Percentiles rank a stretch among this genome's conserved stretches.
phyloP scores from a whole-genome alignment of 2,329 filamentous ascomycete genomes.

The Shiraia sp. region DNA sequence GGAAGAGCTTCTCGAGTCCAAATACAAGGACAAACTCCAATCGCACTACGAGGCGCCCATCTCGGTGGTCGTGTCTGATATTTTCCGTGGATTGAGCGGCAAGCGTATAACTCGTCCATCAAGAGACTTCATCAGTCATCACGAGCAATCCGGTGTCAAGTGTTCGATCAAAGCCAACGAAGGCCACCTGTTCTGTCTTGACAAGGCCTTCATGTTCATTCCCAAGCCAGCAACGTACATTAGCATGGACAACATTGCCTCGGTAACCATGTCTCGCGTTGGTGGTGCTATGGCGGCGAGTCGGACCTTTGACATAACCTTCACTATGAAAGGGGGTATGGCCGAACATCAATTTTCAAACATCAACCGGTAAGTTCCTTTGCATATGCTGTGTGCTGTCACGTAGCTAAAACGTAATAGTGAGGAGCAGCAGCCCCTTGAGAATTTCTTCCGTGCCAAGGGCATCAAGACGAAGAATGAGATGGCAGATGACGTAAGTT shows the following conservation, averaged over 20 bases:
- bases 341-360: slow-evolving; percentile 97
- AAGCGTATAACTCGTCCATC: slow-evolving; percentile 95
- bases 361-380: slow-evolving; percentile 74
- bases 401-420: slow-evolving; percentile 45
- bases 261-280: slow-evolving; percentile 93
- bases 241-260: slow-evolving; percentile 87
- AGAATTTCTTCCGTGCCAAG: slow-evolving; percentile 96
- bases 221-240: slow-evolving; percentile 98
- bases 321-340: slow-evolving; percentile 83
- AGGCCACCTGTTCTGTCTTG: slow-evolving; percentile 93
- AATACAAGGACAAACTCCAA: slow-evolving; percentile 88
- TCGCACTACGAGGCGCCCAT: slow-evolving; percentile 86
- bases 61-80: slow-evolving; percentile 89
- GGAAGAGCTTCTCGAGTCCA: slow-evolving; percentile 79
- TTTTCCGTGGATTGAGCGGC: slow-evolving; percentile 90
- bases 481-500: slow-evolving; percentile 88
- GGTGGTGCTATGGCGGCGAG: slow-evolving; percentile 91
- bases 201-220: slow-evolving; percentile 99
- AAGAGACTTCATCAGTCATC: slow-evolving; percentile 92
- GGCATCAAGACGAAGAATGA: slow-evolving; percentile 96
- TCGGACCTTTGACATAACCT: slow-evolving; percentile 95
- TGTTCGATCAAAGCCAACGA: slow-evolving; percentile 99
- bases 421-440: slow-evolving; percentile 94
- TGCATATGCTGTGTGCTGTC: background rate
- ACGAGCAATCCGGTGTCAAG: slow-evolving; percentile 93